These are phyloP conservation scores for Mycothermus thermophilus DNA, from an alignment of 495 filamentous ascomycete genomes.

Conservation along the genomic window DNA sequence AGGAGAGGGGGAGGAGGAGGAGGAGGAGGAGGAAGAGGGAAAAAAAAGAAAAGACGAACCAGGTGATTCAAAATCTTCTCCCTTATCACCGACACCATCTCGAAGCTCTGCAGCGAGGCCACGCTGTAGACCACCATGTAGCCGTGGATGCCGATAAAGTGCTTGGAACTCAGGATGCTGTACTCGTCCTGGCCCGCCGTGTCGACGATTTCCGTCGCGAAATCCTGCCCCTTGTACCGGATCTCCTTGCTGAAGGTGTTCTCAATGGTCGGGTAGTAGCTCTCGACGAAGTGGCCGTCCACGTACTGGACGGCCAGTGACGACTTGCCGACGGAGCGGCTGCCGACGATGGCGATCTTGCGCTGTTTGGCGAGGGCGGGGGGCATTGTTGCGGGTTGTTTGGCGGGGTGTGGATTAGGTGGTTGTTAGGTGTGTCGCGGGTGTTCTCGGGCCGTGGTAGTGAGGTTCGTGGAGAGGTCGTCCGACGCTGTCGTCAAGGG, in stretches of 20 bases:
- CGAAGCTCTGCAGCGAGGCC: constrained; percentile 81
- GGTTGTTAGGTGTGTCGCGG: too few species aligned
- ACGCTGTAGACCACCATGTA: constrained; percentile 98
- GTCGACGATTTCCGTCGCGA: constrained; percentile 93
- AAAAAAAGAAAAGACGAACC: constrained; percentile 37
- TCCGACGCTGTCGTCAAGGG: too few species aligned
- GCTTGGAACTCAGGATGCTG: constrained; percentile 92
- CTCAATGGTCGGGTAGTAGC: constrained; percentile 98
- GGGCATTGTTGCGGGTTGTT: constrained; percentile 42
- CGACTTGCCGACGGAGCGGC: constrained; percentile 94
- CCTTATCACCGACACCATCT: constrained; percentile 87
- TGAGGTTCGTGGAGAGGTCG: background rate
- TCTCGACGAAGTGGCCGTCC: constrained; percentile 95
- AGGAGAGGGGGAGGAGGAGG: constrained; percentile 1
- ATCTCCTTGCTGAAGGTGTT: constrained; percentile 97
- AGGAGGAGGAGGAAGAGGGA: background rate
- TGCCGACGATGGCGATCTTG: constrained; percentile 97
- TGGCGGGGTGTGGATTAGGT: background rate
- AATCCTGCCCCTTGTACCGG: constrained; percentile 81
- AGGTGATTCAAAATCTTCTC: constrained; percentile 97
- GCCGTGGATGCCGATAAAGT: constrained; percentile 98
- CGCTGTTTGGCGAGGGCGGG: constrained; percentile 70
- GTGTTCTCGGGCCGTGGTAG: background rate
- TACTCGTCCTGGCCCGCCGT: constrained; percentile 99
- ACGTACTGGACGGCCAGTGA: constrained; percentile 96